Evolutionary conservation across 2,329 filamentous ascomycete genomes (phyloP).

Genomic region (Didymella sp.): DNA sequence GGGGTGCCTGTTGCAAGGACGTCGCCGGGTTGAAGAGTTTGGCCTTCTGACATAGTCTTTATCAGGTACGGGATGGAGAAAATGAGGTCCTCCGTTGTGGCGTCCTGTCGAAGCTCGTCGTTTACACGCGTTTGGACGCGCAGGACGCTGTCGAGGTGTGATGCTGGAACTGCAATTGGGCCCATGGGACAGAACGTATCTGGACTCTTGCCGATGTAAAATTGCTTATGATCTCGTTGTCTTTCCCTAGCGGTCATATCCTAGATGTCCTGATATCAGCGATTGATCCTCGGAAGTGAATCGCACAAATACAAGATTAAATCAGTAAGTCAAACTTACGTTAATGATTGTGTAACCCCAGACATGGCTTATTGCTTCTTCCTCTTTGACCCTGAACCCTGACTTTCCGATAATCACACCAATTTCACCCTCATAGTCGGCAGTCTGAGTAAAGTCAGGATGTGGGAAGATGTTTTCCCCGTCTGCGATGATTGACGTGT

Average conservation of each 20-base stretch:
- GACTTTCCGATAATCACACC: conserved; percentile 62
- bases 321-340: neutral
- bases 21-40: conserved; percentile 54
- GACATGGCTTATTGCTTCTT: conserved; percentile 59
- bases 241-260: conserved; percentile 35
- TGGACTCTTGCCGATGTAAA: conserved; percentile 64
- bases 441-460: conserved; percentile 56
- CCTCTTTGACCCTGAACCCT: conserved; percentile 54
- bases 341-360: conserved; percentile 65
- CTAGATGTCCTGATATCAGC: too few species aligned
- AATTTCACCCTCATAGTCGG: conserved; percentile 65
- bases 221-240: conserved; percentile 61
- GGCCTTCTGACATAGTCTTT: conserved; percentile 56
- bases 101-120: conserved; percentile 56
- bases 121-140: conserved; percentile 57
- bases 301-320: too few species aligned
- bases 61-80: conserved; percentile 57
- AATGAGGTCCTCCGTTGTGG: conserved; percentile 55
- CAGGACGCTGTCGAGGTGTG: conserved; percentile 54
- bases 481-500: conserved; percentile 60
- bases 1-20: conserved; percentile 61
- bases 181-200: conserved; percentile 66
- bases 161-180: conserved; percentile 59
- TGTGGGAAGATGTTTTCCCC: conserved; percentile 58
- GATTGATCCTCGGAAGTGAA: too few species aligned